phyloP scores from a whole-genome alignment of 2,329 filamentous ascomycete species.

The Chrysoporthe puriensis region DNA sequence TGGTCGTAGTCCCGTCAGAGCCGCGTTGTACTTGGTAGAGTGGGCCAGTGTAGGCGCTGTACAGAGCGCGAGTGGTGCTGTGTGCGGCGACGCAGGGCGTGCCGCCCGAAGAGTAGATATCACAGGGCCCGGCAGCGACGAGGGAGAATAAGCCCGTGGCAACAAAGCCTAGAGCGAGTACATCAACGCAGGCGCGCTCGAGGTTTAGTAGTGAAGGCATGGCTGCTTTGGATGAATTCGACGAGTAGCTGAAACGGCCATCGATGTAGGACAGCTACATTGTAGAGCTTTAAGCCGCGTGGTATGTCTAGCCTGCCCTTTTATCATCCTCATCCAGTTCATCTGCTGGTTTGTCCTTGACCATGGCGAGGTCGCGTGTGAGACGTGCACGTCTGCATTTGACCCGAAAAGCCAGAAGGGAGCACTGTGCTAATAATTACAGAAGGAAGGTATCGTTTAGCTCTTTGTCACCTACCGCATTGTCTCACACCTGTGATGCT shows the following conservation, averaged over 20 bases:
- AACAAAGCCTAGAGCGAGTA: slow-evolving; percentile 40
- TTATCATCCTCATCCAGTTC: not conserved
- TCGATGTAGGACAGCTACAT: not conserved
- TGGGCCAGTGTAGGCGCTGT: slow-evolving; percentile 53
- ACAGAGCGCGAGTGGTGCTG: slow-evolving; percentile 66
- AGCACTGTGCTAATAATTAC: not conserved
- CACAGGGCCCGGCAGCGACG: slow-evolving; percentile 60
- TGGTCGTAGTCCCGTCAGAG: slow-evolving; percentile 51
- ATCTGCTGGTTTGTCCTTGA: not conserved
- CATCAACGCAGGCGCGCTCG: slow-evolving; percentile 23
- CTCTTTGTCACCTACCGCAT: slow-evolving; percentile 5
- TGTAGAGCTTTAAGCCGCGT: slow-evolving; percentile 2
- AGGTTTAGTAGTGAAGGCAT: slow-evolving; percentile 27
- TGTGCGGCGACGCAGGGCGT: slow-evolving; percentile 69
- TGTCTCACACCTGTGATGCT: not conserved
- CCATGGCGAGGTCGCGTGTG: not conserved
- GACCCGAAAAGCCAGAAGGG: slow-evolving; percentile 6
- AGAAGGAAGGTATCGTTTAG: not conserved
- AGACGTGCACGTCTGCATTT: slow-evolving; percentile 9
- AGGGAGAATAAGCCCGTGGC: slow-evolving; percentile 40
- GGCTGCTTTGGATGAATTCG: slow-evolving; percentile 9
- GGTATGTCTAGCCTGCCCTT: not conserved
- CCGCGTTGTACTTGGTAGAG: slow-evolving; percentile 64
- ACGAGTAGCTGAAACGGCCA: not conserved
- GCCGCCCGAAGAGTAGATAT: slow-evolving; percentile 61